Evolutionary conservation across 179 eudicot species (phyloP), one percentile per base, ranked within the genome.

Genomic region (Beta lomatogona): DNA sequence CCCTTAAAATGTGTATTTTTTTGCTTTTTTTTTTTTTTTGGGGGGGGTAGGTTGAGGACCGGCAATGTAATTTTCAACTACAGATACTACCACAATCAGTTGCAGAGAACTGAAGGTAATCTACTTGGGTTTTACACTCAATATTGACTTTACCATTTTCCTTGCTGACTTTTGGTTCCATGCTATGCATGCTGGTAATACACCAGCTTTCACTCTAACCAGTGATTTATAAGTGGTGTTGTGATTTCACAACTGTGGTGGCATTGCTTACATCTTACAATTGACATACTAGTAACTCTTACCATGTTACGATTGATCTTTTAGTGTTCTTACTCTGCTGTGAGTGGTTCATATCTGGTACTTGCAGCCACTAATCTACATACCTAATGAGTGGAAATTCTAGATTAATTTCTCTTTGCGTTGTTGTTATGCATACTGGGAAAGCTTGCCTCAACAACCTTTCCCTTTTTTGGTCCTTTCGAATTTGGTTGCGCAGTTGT

Each of bases 1-100:
- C 66, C 66, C 31, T 18, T 65, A 2, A 46, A 58, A 52, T 63
- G 28, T 66, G n/a, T n/a, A n/a, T n/a, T n/a, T n/a, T 73, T 66
- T 64, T 81, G 75, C 72, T 83, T 82, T 61, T 83, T 67, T 70
- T 71, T 73, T 52, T 77, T 50, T 79, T 70, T 52, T 52, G 25
- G 75, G 75, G 57, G 75, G 57, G 18, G 57, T 70, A 96, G 99
- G 96, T 91, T 96, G 91, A 94, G 98, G 90, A 84, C 92, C 48
- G 96, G 99, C 83, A 96, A 94, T 88, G 97, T 96, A 61, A 77
- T 96, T 74, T 96, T 94, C 89, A 96, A 91, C 91, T 96, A 96
- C 87, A 87, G 82, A 71, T 94, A 96, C 80, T 90, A 90, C 82
- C 87, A 91, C 86, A 91, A 94, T 86, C 88, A 78, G 87, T 79